Percentiles rank a stretch among this genome's conserved stretches.
These are phyloP conservation scores for Eimeria praecox DNA, from an alignment of 169 alveolate species.

Conservation along the genomic window DNA sequence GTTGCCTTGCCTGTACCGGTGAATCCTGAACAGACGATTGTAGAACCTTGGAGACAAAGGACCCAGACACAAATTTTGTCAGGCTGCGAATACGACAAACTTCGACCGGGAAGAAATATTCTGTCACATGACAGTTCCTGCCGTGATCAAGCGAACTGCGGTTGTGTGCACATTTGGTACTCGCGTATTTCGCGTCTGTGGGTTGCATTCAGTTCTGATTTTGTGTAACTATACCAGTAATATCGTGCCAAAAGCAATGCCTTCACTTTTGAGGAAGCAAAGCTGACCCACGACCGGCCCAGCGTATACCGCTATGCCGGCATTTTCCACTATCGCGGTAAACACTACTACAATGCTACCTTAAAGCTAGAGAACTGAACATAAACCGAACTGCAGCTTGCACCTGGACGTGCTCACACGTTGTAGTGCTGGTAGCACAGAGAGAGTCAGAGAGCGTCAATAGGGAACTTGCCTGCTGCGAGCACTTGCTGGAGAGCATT, in stretches of 20 bases:
- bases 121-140: background rate
- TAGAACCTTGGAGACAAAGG: background rate
- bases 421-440: background rate
- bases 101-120: background rate
- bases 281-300: background rate
- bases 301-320: background rate
- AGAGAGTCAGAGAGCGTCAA: background rate
- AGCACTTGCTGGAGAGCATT: background rate
- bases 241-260: too few relatives aligned
- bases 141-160: background rate
- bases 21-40: background rate
- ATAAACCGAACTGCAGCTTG: background rate
- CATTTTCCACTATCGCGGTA: background rate
- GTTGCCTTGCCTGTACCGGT: background rate
- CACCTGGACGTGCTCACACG: background rate
- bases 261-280: background rate
- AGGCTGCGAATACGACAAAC: background rate
- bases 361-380: too few relatives aligned
- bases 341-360: too few relatives aligned
- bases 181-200: too few relatives aligned
- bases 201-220: too few relatives aligned
- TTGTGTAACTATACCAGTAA: too few relatives aligned
- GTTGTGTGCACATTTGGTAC: background rate
- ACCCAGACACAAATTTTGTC: background rate
- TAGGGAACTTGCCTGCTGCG: background rate